Evolutionary conservation across 129 eudicot genomes (phyloP).

Genomic region (Dittrichia graveolens): DNA sequence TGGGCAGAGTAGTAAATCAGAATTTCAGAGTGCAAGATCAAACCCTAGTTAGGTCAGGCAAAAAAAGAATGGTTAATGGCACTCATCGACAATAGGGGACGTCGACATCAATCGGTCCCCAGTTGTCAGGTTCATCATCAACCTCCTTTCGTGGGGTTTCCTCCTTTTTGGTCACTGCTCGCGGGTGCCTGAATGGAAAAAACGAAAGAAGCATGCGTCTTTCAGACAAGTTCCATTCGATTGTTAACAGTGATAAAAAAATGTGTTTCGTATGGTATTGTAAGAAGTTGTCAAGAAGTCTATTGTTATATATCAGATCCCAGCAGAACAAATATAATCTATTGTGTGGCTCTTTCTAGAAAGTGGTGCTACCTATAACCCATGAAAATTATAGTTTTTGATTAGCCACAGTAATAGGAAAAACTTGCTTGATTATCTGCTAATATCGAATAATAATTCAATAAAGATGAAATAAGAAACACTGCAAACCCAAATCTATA

Average conservation of each 20-base stretch:
- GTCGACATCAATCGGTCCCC: constrained; percentile 52
- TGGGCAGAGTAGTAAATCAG: too few relatives aligned
- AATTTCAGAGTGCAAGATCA: constrained; percentile 22
- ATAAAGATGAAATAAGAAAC: background rate
- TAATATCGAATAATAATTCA: background rate
- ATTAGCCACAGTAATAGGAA: too few relatives aligned
- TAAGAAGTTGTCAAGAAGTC: background rate
- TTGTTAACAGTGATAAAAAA: background rate
- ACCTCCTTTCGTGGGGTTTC: constrained; percentile 36
- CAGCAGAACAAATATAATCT: too few relatives aligned
- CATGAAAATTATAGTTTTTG: too few relatives aligned
- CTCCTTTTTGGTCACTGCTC: constrained; percentile 30
- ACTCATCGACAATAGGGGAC: constrained; percentile 48
- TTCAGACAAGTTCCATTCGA: background rate
- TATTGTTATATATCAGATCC: too few relatives aligned
- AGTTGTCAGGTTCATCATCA: constrained; percentile 53
- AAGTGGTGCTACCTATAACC: too few relatives aligned
- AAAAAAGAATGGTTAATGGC: background rate
- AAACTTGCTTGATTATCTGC: too few relatives aligned
- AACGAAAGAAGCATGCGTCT: background rate
- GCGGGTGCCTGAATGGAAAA: constrained; percentile 33
- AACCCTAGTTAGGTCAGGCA: constrained; percentile 18
- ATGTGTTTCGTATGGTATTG: background rate
- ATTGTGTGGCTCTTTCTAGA: too few relatives aligned
- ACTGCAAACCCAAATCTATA: background rate